Conservation (phyloP, 441 rosid genomes). For the Arabidopsis lyrata region DNA sequence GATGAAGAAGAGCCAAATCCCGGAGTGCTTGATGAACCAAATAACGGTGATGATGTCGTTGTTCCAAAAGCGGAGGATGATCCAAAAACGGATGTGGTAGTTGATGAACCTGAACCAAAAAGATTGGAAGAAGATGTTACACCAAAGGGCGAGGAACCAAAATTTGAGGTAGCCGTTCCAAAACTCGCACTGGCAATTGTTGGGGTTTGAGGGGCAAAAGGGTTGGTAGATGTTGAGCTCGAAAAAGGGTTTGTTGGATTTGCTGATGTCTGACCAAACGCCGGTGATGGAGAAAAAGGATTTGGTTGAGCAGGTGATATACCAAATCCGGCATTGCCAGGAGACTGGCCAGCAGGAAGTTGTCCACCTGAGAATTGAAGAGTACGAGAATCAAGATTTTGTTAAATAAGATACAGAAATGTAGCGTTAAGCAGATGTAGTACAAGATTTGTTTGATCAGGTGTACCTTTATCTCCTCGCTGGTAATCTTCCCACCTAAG, state of each 20-base stretch:
- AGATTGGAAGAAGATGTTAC: slow-evolving; percentile 55
- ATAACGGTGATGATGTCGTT: slow-evolving; percentile 57
- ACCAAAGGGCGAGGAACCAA: slow-evolving; percentile 54
- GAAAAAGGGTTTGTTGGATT: slow-evolving; percentile 54
- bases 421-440: slow-evolving; percentile 14
- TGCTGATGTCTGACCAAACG: slow-evolving; percentile 62
- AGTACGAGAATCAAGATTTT: slow-evolving; percentile 11
- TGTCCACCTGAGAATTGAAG: slow-evolving; percentile 72
- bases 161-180: slow-evolving; percentile 53
- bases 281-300: slow-evolving; percentile 56
- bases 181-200: slow-evolving; percentile 59
- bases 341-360: slow-evolving; percentile 61
- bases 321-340: slow-evolving; percentile 59
- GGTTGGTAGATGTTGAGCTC: slow-evolving; percentile 53
- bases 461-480: slow-evolving; percentile 89
- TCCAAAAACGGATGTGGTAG: slow-evolving; percentile 56
- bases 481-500: slow-evolving; percentile 97
- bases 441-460: slow-evolving; percentile 3
- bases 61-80: slow-evolving; percentile 54
- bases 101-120: slow-evolving; percentile 63
- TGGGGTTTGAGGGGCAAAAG: slow-evolving; percentile 65
- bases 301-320: slow-evolving; percentile 53
- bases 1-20: slow-evolving; percentile 70
- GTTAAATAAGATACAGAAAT: slow-evolving; percentile 9
- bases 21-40: slow-evolving; percentile 57